phyloP scores from a whole-genome alignment of 306 rosid species.

The Pachyrhizus erosus region DNA sequence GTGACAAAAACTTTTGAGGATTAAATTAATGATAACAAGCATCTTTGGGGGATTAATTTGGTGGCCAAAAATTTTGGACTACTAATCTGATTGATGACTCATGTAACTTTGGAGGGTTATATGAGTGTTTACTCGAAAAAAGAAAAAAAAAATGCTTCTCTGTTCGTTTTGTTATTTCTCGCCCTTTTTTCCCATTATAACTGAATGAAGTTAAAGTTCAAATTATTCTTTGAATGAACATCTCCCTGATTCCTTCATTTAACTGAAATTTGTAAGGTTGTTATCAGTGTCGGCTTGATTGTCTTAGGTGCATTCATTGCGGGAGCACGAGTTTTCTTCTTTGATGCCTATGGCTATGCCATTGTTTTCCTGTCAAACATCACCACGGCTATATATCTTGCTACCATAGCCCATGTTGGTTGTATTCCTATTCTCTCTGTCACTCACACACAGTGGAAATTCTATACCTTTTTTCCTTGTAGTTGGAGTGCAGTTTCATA shows the following conservation, averaged over 20 bases:
- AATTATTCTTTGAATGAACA: constrained; percentile 45
- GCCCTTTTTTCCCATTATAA: background rate
- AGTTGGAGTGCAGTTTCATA: constrained; percentile 39
- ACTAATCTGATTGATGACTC: background rate
- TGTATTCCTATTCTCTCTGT: constrained; percentile 39
- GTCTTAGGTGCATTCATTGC: constrained; percentile 83
- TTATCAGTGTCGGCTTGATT: constrained; percentile 88
- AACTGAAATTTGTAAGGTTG: constrained; percentile 73
- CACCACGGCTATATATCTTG: constrained; percentile 84
- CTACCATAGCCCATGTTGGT: constrained; percentile 84
- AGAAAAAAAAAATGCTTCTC: background rate
- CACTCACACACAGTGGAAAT: background rate
- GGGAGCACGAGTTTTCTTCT: constrained; percentile 82
- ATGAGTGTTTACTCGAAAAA: background rate
- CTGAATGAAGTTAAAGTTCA: background rate
- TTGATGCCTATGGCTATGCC: constrained; percentile 81
- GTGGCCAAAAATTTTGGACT: background rate
- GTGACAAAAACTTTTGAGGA: background rate
- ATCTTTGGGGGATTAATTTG: background rate
- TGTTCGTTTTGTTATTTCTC: constrained; percentile 4
- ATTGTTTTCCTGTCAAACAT: constrained; percentile 82
- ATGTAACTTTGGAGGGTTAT: background rate
- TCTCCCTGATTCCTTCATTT: constrained; percentile 61
- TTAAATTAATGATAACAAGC: background rate
- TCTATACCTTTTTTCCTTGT: constrained; percentile 29